A percentile compares a stretch with the other conserved stretches of the same genome.
These are phyloP conservation scores for Catunica adiposa DNA, from an alignment of 2,329 filamentous ascomycete species.

Conservation along the genomic window DNA sequence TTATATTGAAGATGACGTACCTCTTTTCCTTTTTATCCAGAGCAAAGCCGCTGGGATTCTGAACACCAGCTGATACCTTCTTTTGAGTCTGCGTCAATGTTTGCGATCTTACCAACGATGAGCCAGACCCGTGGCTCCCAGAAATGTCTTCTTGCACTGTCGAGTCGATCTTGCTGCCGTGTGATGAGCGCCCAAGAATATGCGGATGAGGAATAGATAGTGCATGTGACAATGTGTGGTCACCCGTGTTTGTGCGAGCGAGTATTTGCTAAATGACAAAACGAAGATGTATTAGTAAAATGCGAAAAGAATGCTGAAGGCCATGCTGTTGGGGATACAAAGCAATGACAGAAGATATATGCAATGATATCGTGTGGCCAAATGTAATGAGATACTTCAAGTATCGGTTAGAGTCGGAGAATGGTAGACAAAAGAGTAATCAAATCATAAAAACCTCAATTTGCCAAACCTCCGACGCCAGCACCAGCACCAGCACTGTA, in stretches of 20 bases:
- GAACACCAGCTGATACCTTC: not conserved
- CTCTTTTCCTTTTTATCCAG: constrained; percentile 41
- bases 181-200: not conserved
- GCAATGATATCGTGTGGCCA: no score
- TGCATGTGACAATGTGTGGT: constrained; percentile 1
- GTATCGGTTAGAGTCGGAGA: no score
- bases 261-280: constrained; percentile 8
- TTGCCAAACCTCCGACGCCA: no score
- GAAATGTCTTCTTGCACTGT: not conserved
- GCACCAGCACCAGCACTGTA: no score
- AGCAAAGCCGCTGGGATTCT: no score
- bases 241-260: constrained; percentile 3
- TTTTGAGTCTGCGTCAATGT: constrained; percentile 1
- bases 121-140: not conserved
- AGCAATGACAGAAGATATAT: no score
- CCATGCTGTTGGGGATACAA: no score
- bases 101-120: not conserved
- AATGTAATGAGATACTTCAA: no score
- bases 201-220: constrained; percentile 4
- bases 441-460: no score
- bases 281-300: no score
- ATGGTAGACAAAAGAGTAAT: no score
- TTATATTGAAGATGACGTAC: constrained; percentile 29
- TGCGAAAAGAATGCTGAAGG: no score
- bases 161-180: not conserved